Percentiles rank a stretch among this genome's conserved stretches.
Conservation (phyloP, 2,329 filamentous ascomycete species). For the Akanthomyces dipterigenus region DNA sequence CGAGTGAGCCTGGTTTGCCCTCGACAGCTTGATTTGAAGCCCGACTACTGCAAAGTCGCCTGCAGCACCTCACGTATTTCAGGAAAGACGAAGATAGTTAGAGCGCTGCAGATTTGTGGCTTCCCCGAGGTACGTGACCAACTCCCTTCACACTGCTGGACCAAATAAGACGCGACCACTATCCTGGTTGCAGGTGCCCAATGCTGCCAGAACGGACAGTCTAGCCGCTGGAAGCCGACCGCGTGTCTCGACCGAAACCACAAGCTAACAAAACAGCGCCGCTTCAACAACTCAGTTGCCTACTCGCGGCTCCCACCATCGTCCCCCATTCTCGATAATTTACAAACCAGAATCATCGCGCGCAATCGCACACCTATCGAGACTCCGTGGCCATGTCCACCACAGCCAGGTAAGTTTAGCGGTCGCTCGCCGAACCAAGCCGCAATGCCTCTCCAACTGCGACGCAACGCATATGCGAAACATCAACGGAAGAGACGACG, state of each 20-base stretch:
- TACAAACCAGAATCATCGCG: not conserved
- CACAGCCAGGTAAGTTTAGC: constrained; percentile 6
- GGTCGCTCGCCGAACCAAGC: not conserved
- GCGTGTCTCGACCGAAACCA: not conserved
- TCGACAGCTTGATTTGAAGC: not conserved
- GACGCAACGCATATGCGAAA: not conserved
- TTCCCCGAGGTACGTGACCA: not conserved
- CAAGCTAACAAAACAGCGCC: constrained; percentile 5
- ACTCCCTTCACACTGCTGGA: not conserved
- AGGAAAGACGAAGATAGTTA: not conserved
- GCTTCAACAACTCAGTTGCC: not conserved
- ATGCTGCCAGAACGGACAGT: not conserved
- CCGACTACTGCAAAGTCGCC: not conserved
- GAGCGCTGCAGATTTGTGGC: not conserved
- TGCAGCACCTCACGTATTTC: not conserved
- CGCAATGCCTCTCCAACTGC: not conserved
- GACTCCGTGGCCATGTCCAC: constrained; percentile 10
- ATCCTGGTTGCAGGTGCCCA: not conserved
- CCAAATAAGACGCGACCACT: not conserved
- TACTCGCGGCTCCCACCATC: not conserved
- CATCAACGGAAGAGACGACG: not conserved
- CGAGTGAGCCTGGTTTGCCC: not conserved
- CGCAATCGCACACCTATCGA: not conserved
- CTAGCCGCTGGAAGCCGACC: constrained; percentile 3
- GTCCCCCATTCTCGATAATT: not conserved